Conservation (phyloP, 202 grass and related monocot genomes). For the Schoenoplectus triqueter region DNA sequence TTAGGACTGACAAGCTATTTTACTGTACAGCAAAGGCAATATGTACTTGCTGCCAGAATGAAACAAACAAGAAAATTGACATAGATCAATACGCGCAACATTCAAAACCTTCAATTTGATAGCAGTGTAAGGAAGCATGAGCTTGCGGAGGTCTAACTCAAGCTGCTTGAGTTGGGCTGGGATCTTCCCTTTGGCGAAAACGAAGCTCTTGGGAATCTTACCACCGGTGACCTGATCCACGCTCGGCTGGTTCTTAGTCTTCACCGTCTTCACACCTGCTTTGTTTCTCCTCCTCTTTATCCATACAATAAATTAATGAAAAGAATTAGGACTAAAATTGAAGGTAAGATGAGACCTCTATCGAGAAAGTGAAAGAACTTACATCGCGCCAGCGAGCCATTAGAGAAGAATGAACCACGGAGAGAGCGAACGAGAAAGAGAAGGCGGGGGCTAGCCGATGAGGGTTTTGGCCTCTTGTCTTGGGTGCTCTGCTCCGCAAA, state of each 20-base stretch:
- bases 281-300: slow-evolving; percentile 37
- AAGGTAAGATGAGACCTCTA: not conserved
- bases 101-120: slow-evolving; percentile 62
- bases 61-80: not conserved
- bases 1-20: not conserved
- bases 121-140: slow-evolving; percentile 85
- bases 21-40: not conserved
- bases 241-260: slow-evolving; percentile 50
- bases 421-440: not conserved
- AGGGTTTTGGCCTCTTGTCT: no score
- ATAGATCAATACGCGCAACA: not conserved
- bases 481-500: no score
- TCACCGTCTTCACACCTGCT: slow-evolving; percentile 34
- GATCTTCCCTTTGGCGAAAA: slow-evolving; percentile 81
- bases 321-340: slow-evolving; percentile 9
- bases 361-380: not conserved
- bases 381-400: slow-evolving; percentile 44
- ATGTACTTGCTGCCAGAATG: not conserved
- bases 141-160: slow-evolving; percentile 56
- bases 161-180: slow-evolving; percentile 67
- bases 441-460: not conserved
- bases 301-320: not conserved
- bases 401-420: not conserved
- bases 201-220: slow-evolving; percentile 88
- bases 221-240: slow-evolving; percentile 76